Percentiles rank a stretch among this genome's conserved stretches.
Conservation (phyloP, 2,329 filamentous ascomycete species). For the Alternaria solani region DNA sequence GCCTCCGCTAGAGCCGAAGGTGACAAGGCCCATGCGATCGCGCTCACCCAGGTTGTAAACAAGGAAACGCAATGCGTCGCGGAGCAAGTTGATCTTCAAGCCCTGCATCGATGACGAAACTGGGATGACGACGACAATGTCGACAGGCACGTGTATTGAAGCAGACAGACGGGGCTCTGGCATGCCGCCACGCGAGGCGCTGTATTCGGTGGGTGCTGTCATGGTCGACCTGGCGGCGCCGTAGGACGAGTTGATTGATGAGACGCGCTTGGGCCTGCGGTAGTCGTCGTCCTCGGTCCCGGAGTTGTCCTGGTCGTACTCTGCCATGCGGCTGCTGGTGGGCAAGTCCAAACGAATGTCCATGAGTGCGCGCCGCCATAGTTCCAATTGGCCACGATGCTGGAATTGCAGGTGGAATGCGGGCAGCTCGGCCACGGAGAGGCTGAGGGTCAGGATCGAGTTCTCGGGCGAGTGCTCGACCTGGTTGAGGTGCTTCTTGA, state of each 20-base stretch:
- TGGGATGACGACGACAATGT: slow-evolving; percentile 95
- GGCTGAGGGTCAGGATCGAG: slow-evolving; percentile 83
- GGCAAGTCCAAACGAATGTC: slow-evolving; percentile 79
- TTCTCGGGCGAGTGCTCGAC: slow-evolving; percentile 79
- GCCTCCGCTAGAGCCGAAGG: slow-evolving; percentile 92
- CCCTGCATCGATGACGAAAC: slow-evolving; percentile 99
- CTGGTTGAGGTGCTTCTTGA: slow-evolving; percentile 96
- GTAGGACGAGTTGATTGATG: slow-evolving; percentile 85
- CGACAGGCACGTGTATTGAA: slow-evolving; percentile 86
- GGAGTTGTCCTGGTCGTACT: slow-evolving; percentile 81
- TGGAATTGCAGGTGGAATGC: slow-evolving; percentile 93
- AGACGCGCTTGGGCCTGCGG: slow-evolving; percentile 72
- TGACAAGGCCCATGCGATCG: slow-evolving; percentile 96
- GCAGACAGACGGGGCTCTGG: slow-evolving; percentile 56
- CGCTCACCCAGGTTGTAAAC: slow-evolving; percentile 88
- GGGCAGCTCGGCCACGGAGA: slow-evolving; percentile 90
- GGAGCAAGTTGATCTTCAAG: slow-evolving; percentile 94
- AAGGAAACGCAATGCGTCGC: slow-evolving; percentile 91
- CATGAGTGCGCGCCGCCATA: slow-evolving; percentile 86
- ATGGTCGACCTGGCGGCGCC: slow-evolving; percentile 82
- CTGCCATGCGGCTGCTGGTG: slow-evolving; percentile 65
- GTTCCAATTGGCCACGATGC: slow-evolving; percentile 81
- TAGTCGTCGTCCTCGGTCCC: slow-evolving; percentile 91
- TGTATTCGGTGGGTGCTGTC: slow-evolving; percentile 93
- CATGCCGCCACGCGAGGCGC: slow-evolving; percentile 64